phyloP scores from a whole-genome alignment of 371 early-diverging fungal species.

The Mucor piriformis region DNA sequence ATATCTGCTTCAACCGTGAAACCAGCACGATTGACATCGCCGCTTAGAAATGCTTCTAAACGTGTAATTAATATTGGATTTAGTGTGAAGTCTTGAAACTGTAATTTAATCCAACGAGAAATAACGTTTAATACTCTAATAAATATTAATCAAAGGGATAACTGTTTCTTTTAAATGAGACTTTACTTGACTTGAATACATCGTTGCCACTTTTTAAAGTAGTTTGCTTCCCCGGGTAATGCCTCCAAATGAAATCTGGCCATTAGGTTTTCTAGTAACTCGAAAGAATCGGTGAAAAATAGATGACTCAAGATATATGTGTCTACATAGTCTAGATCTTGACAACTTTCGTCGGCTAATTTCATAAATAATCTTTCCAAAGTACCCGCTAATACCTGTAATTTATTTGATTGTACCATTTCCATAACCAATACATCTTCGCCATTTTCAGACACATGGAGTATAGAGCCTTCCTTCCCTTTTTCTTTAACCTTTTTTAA shows the following conservation, averaged over 20 bases:
- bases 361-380: slow-evolving; percentile 62
- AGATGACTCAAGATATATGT: slow-evolving; percentile 60
- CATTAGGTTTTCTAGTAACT: slow-evolving; percentile 62
- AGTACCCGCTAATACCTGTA: slow-evolving; percentile 67
- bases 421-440: slow-evolving; percentile 59
- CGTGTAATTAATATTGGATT: slow-evolving; percentile 43
- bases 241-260: slow-evolving; percentile 61
- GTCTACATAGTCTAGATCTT: slow-evolving; percentile 71
- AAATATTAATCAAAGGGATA: neutral
- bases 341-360: slow-evolving; percentile 66
- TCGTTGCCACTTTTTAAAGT: slow-evolving; percentile 64
- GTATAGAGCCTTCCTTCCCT: slow-evolving; percentile 24
- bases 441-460: slow-evolving; percentile 57
- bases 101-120: slow-evolving; percentile 68
- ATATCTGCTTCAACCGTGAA: slow-evolving; percentile 37
- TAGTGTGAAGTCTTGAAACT: slow-evolving; percentile 62
- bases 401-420: slow-evolving; percentile 41
- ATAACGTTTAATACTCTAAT: slow-evolving; percentile 64
- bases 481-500: slow-evolving; percentile 14
- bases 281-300: slow-evolving; percentile 60
- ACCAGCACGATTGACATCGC: slow-evolving; percentile 35
- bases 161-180: neutral
- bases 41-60: slow-evolving; percentile 38
- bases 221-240: slow-evolving; percentile 49
- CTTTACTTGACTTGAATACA: slow-evolving; percentile 68